These are phyloP conservation scores for Triglochin maritima DNA, from an alignment of 106 monocot species.

Conservation along the genomic window DNA sequence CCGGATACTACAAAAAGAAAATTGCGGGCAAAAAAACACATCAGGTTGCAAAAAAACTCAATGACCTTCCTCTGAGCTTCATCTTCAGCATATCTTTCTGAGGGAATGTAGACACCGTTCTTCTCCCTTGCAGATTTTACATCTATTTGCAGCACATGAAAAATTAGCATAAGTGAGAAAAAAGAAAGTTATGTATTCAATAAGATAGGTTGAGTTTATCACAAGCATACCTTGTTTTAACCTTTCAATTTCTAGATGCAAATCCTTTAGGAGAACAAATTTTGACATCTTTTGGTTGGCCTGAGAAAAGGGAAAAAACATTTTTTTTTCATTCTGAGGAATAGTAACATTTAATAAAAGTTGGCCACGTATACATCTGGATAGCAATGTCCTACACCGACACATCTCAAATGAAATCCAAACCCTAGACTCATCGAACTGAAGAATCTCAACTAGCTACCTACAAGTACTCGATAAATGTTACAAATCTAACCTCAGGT, in stretches of 20 bases:
- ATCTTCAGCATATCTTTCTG: conserved; percentile 53
- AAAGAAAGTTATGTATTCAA: conserved; percentile 1
- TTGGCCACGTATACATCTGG: background rate
- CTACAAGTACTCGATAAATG: background rate
- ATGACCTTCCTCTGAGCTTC: conserved; percentile 71
- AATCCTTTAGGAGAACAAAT: conserved; percentile 60
- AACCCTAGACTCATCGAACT: too few relatives aligned
- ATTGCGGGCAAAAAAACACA: background rate
- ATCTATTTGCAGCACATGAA: conserved; percentile 33
- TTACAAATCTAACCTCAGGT: conserved; percentile 47
- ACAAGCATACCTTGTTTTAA: conserved; percentile 56
- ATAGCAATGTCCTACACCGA: too few relatives aligned
- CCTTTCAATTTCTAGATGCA: conserved; percentile 54
- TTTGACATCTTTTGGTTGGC: conserved; percentile 56
- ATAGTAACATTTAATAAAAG: background rate
- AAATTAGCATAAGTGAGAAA: background rate
- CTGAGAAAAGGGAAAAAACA: conserved; percentile 18
- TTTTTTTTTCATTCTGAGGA: background rate
- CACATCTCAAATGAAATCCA: too few relatives aligned
- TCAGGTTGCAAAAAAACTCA: too few relatives aligned
- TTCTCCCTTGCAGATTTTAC: conserved; percentile 78
- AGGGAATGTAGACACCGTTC: conserved; percentile 69
- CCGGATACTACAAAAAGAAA: background rate
- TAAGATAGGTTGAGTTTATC: background rate
- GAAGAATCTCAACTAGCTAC: too few relatives aligned